Percentiles rank a stretch among this genome's conserved stretches.
These are phyloP conservation scores for Phytophthora citricola DNA, from an alignment of 352 stramenopile species.

Conservation along the genomic window DNA sequence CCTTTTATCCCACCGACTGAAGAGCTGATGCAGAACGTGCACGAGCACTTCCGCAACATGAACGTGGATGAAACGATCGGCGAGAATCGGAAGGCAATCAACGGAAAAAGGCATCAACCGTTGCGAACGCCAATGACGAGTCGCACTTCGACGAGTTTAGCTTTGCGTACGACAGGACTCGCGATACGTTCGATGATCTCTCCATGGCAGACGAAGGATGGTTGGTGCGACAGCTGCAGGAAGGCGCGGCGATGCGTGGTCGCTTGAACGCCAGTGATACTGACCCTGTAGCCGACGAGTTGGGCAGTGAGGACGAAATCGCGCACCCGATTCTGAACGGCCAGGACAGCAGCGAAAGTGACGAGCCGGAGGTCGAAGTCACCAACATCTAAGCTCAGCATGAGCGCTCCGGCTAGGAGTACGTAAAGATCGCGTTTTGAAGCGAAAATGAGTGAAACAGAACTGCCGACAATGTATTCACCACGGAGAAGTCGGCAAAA, in stretches of 20 bases:
- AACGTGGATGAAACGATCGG: slow-evolving; percentile 86
- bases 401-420: slow-evolving; percentile 17
- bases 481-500: slow-evolving; percentile 25
- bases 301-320: slow-evolving; percentile 66
- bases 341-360: slow-evolving; percentile 77
- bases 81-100: slow-evolving; percentile 64
- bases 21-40: slow-evolving; percentile 89
- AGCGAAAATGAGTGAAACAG: slow-evolving; percentile 36
- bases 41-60: slow-evolving; percentile 91
- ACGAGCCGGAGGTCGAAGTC: slow-evolving; percentile 61
- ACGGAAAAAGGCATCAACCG: slow-evolving; percentile 59
- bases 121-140: slow-evolving; percentile 56
- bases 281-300: slow-evolving; percentile 53
- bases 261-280: slow-evolving; percentile 71
- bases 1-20: slow-evolving; percentile 83
- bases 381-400: slow-evolving; percentile 41
- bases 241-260: slow-evolving; percentile 78
- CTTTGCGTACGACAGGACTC: slow-evolving; percentile 85
- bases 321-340: slow-evolving; percentile 47
- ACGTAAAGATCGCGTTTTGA: slow-evolving; percentile 30
- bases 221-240: slow-evolving; percentile 80
- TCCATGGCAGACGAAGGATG: slow-evolving; percentile 88
- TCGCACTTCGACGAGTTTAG: slow-evolving; percentile 91
- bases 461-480: slow-evolving; percentile 37
- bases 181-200: slow-evolving; percentile 76